Evolutionary conservation across 148 eudicot species (phyloP), one percentile per base, ranked within the genome.

Genomic region (Dianthus caryophyllus): DNA sequence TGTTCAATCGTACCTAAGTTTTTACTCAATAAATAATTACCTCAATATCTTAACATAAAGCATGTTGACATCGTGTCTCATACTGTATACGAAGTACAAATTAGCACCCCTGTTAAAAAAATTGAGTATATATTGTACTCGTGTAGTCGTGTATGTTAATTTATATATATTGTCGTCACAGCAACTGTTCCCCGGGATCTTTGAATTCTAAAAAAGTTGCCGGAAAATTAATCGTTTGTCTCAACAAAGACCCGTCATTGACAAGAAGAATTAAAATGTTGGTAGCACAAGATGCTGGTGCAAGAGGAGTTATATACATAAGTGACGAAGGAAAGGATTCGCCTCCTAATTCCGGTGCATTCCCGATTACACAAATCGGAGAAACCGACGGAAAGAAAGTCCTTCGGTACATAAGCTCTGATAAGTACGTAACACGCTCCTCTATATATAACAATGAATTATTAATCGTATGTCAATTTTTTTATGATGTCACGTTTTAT

Each of bases 121-220:
- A 3, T 33, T 2, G 3, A 2, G 39, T 33, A 3, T 3, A 2
- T 8, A 8, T 33, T 8, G 8, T 2, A 33, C 5, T 33, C 39
- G 8, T 33, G n/a, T n/a, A n/a, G n/a, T 3, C 8, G 3, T 33
- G 39, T 33, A 3, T 3, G 3, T 33, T 3, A 33, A 5, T 47
- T 47, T n/a, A n/a, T n/a, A n/a, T n/a, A n/a, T n/a, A 1, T 65
- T 54, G 5, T 38, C 4, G 26, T 17, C 76, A 65, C 80, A 87
- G 92, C 76, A 82, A 82, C 38, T 87, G 92, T 69, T 63, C 67
- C 47, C 92, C 88, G 21, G 85, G 84, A 52, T 80, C 92, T 8
- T 38, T 87, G 24, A 73, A 87, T 58, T 44, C 75, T 13, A 71
- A 61, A 4, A 84, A 78, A 71, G 83, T 76, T 18, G 76, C 80